These are phyloP conservation scores for Glarea lozoyensis DNA, from an alignment of 495 filamentous ascomycete species.

Conservation along the genomic window DNA sequence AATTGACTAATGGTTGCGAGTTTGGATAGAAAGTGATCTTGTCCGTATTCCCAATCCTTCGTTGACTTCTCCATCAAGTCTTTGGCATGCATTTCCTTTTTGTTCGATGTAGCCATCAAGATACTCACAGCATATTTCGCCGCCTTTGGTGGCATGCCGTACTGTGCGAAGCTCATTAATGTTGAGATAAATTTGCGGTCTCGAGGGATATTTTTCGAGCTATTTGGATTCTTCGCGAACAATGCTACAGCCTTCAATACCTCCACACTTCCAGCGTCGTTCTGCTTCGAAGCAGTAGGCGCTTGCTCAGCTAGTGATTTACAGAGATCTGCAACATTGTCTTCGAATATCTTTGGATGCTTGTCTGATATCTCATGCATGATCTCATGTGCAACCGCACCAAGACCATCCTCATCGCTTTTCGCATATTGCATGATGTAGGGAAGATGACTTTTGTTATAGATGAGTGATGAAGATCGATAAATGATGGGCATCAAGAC, in stretches of 20 bases:
- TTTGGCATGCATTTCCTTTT: constrained; percentile 78
- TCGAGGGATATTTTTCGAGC: constrained; percentile 68
- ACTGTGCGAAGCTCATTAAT: constrained; percentile 68
- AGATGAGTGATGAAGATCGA: constrained; percentile 71
- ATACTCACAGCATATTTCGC: constrained; percentile 92
- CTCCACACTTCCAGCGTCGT: constrained; percentile 64
- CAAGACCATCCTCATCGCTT: constrained; percentile 69
- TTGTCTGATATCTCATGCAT: constrained; percentile 85
- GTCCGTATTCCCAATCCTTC: constrained; percentile 68
- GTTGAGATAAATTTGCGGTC: constrained; percentile 80
- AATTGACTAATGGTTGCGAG: constrained; percentile 79
- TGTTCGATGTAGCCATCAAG: constrained; percentile 69
- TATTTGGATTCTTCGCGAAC: constrained; percentile 66
- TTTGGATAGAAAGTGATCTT: constrained; percentile 69
- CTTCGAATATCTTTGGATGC: constrained; percentile 82
- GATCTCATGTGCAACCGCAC: constrained; percentile 75
- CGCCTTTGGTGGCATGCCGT: constrained; percentile 70
- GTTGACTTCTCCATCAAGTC: constrained; percentile 69
- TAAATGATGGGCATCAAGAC: constrained; percentile 80
- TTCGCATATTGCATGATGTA: constrained; percentile 80
- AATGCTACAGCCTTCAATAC: constrained; percentile 87
- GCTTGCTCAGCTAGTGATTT: constrained; percentile 73
- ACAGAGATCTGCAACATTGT: constrained; percentile 87
- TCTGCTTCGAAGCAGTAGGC: constrained; percentile 54
- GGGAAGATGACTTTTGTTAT: constrained; percentile 88